Base-by-base conservation (phyloP, 2,329 filamentous ascomycete species). In the Beauveria varroae region DNA sequence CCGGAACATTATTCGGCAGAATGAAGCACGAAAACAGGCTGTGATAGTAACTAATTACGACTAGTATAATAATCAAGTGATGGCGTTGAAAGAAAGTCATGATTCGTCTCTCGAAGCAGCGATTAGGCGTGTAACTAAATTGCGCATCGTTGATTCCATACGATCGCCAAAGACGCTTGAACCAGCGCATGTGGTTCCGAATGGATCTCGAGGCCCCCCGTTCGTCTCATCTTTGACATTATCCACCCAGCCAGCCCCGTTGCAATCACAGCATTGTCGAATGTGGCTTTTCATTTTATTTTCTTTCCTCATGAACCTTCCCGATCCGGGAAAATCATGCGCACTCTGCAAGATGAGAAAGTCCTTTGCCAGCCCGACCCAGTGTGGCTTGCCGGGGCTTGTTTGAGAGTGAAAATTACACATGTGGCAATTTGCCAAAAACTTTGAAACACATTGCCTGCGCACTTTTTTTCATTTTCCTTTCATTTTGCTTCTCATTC, bases 311-410 rank as follows among this genome's bases (percentile, higher is more conserved):
- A 16, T 37, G 30, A 28, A 49, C 43, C 55, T 57, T 49, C 44
- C 30, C 47, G 55, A 57, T 57, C 28, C 28, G 28, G 44, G 44
- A 5, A 57, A 16, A 14, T 49, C 12, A 24, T 40, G 55, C 44
- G 44, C 22, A 16, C 14, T 26, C 10, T 51, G 18, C 28, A 55
- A 55, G 28, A 47, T 47, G 34, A 18, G 40, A 30, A 22, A 34
- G 30, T 20, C n/a, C 26, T 22, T 56, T 46, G 24, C n/a, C 26
- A 8, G 37, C 30, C 28, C 26, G 55, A 20, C 44, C 43, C 55
- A 57, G 28, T 49, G 55, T 57, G 55, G 55, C 55, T 57, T 57
- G 28, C 55, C 7, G 20, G 44, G 54, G 54, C 14, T 14, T 28
- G 30, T n/a, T 40, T 49, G 34, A n/a, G 22, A 12, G 30, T 28